Evolutionary conservation across 2,329 filamentous ascomycete genomes (phyloP).

Genomic region (Paecilomyces sp.): DNA sequence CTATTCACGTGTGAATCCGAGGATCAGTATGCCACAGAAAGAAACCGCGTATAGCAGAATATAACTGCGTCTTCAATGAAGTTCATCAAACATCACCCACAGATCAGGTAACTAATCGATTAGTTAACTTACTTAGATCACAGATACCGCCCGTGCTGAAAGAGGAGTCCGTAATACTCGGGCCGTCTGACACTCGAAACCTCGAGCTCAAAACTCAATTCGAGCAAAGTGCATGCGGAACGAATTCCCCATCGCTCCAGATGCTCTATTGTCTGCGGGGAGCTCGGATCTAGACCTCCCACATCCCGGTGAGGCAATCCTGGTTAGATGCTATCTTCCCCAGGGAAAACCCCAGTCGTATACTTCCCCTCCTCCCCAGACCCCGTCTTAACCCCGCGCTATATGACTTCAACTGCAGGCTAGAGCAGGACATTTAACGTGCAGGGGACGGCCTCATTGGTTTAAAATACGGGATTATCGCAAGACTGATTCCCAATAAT

Average conservation of each 20-base stretch:
- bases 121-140: no score
- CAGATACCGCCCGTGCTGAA: neutral
- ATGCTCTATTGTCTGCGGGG: neutral
- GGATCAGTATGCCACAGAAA: neutral
- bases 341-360: neutral
- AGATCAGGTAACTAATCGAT: no score
- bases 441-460: neutral
- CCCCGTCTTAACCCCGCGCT: neutral
- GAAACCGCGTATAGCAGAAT: no score
- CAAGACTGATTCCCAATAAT: neutral
- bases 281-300: neutral
- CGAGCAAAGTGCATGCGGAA: neutral
- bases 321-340: neutral
- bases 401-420: neutral
- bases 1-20: neutral
- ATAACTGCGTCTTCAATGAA: no score
- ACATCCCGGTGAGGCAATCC: neutral
- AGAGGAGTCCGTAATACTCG: neutral
- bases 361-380: neutral
- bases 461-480: neutral
- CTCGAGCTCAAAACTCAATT: neutral
- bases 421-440: neutral
- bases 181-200: neutral
- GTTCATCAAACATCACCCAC: no score
- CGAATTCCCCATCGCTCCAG: neutral